Evolutionary conservation across 192 early-diverging fungal genomes (phyloP), one percentile per base, ranked within the genome.

Genomic region (Podila epicladia): DNA sequence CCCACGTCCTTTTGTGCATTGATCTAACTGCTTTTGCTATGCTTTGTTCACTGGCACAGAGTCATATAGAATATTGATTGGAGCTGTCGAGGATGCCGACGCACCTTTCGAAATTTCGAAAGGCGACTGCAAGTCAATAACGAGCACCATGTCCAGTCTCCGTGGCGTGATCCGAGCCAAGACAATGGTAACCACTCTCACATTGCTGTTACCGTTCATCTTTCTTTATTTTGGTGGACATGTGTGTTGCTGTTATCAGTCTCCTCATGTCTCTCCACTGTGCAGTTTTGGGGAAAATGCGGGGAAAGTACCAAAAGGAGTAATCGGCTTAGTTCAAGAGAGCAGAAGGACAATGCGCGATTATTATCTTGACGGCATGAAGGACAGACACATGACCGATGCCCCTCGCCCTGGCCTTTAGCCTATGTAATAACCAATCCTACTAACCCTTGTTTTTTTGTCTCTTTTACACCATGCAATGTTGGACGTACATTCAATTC

Each of bases 1-100:
- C n/a, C 5, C 62, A 22, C 32, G 49, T 22, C 12, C 31, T n/a
- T 60, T 32, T 45, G 1, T 22, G 45, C 37, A n/a, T 32, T 60
- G 32, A 33, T n/a, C 15, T 51, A 24, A 13, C 37, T 22, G 32
- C 24, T 33, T 45, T 28, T 12, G 55, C 67, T 37, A 28, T 13
- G 17, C 37, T 1, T 13, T 37, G 35, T 35, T 33, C 7, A 0
- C n/a, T 9, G 37, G 2, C 15, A 35, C 41, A 79, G 75, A 79
- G 17, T 79, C 75, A 0, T 79, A 79, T 63, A 29, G 61, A 19
- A 38, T 79, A 26, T 28, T 57, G 38, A 79, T 79, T 37, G 75
- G 48, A 9, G 22, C 49, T n/a, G 69, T 72, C 17, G 75, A 72
- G 41, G 67, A 72, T 17, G 31, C 59, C 12, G 51, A 64, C 4